phyloP scores from a whole-genome alignment of 148 eudicot genomes.

The Rhododendron griersonianum region DNA sequence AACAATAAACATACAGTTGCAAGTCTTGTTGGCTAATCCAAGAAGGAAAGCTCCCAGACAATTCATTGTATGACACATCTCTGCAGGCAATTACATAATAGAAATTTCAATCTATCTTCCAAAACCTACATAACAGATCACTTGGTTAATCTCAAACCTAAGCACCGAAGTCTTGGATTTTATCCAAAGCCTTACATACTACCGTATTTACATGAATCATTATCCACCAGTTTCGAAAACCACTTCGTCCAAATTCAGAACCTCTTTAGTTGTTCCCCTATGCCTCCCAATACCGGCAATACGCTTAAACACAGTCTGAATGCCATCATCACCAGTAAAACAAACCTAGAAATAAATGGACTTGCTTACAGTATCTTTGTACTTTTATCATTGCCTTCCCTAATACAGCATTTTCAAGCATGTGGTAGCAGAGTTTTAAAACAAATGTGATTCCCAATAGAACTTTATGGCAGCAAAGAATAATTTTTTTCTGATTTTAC shows the following conservation, averaged over 20 bases:
- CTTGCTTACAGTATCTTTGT: no score
- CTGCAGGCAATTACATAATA: slow-evolving; percentile 44
- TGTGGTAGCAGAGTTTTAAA: no score
- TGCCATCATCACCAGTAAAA: no score
- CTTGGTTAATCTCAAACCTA: background rate
- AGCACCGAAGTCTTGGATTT: background rate
- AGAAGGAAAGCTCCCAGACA: slow-evolving; percentile 79
- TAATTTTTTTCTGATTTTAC: background rate
- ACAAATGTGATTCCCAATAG: background rate
- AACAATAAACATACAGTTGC: slow-evolving; percentile 50
- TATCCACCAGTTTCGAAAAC: background rate
- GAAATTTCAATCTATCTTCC: background rate
- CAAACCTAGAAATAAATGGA: no score
- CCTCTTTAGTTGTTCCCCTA: no score
- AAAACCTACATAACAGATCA: background rate
- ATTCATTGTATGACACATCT: slow-evolving; percentile 77
- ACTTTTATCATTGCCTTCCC: no score
- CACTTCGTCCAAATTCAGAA: background rate
- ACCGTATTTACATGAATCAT: background rate
- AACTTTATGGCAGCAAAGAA: background rate
- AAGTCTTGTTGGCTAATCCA: slow-evolving; percentile 50
- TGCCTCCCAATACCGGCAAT: no score
- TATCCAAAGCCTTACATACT: background rate
- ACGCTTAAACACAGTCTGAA: no score
- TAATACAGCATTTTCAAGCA: no score